Conservation (phyloP, 805 yeast genomes). For the Lipomyces yamadae region DNA sequence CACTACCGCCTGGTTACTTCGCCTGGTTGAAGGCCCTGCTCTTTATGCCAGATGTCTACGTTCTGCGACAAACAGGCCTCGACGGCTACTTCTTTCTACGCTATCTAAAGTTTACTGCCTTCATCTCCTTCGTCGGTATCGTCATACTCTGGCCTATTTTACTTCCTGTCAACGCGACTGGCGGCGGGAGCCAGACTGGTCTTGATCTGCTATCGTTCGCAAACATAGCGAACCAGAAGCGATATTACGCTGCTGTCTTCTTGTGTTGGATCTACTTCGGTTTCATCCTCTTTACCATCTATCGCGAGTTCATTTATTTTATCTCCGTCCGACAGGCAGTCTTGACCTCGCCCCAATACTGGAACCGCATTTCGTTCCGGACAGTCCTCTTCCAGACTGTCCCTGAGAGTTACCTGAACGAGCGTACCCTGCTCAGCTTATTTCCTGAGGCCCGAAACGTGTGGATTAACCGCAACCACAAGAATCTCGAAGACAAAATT, state of each 20-base stretch:
- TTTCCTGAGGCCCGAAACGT: slow-evolving; percentile 83
- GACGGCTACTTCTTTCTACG: slow-evolving; percentile 92
- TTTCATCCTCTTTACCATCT: slow-evolving; percentile 67
- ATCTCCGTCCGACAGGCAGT: slow-evolving; percentile 77
- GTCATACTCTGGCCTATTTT: slow-evolving; percentile 65
- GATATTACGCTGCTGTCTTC: slow-evolving; percentile 87
- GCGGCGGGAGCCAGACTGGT: slow-evolving; percentile 62
- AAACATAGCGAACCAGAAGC: slow-evolving; percentile 63
- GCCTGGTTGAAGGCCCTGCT: slow-evolving; percentile 72
- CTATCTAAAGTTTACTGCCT: slow-evolving; percentile 64
- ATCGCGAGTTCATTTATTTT: slow-evolving; percentile 81
- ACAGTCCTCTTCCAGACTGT: slow-evolving; percentile 84
- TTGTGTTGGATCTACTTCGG: slow-evolving; percentile 81
- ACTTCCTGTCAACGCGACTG: slow-evolving; percentile 81
- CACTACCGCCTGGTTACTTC: slow-evolving; percentile 69
- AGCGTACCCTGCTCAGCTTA: slow-evolving; percentile 69
- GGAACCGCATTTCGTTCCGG: slow-evolving; percentile 73
- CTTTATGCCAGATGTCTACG: slow-evolving; percentile 69
- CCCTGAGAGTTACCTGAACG: slow-evolving; percentile 73
- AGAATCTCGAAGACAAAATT: slow-evolving; percentile 60
- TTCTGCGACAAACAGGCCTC: slow-evolving; percentile 86
- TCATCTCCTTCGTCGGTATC: slow-evolving; percentile 60
- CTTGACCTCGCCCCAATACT: slow-evolving; percentile 79
- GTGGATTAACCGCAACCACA: slow-evolving; percentile 73
- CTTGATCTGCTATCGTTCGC: slow-evolving; percentile 78